Evolutionary conservation across 176 grass and related monocot genomes (phyloP).

Genomic region (Pontederia crassipes): DNA sequence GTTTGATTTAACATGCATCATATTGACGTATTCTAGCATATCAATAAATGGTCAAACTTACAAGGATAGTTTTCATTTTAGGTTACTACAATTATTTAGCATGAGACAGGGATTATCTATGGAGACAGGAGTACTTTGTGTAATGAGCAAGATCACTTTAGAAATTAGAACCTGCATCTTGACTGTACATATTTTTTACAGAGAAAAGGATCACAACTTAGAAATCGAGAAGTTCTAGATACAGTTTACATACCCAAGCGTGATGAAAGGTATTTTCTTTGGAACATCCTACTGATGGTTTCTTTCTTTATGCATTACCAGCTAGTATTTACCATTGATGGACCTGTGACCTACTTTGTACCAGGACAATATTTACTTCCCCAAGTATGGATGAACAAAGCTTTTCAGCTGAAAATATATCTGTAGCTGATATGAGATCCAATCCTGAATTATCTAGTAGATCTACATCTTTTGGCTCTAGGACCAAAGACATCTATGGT

Average conservation of each 20-base stretch:
- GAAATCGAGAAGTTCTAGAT: slow-evolving; percentile 54
- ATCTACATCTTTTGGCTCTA: slow-evolving; percentile 77
- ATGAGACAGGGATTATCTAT: no score
- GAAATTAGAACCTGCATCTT: slow-evolving; percentile 11
- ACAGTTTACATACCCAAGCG: slow-evolving; percentile 38
- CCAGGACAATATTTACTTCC: slow-evolving; percentile 39
- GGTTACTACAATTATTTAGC: no score
- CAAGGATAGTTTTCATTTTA: no score
- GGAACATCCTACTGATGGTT: slow-evolving; percentile 7
- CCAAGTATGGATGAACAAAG: slow-evolving; percentile 52
- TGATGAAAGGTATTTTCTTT: slow-evolving; percentile 46
- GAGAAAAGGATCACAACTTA: slow-evolving; percentile 70
- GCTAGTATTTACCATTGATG: neutral
- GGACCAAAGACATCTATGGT: slow-evolving; percentile 40
- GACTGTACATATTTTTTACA: slow-evolving; percentile 34
- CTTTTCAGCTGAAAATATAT: slow-evolving; percentile 58
- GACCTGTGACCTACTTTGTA: slow-evolving; percentile 7
- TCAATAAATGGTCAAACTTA: no score
- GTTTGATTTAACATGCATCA: no score
- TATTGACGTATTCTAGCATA: no score
- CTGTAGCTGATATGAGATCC: slow-evolving; percentile 38
- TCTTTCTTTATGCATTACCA: neutral
- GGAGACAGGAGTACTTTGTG: no score
- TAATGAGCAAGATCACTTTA: no score
- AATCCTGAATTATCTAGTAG: slow-evolving; percentile 78